Base-by-base conservation (phyloP, 1,284 basidiomycete species). In the Wolfiporia cocos region DNA sequence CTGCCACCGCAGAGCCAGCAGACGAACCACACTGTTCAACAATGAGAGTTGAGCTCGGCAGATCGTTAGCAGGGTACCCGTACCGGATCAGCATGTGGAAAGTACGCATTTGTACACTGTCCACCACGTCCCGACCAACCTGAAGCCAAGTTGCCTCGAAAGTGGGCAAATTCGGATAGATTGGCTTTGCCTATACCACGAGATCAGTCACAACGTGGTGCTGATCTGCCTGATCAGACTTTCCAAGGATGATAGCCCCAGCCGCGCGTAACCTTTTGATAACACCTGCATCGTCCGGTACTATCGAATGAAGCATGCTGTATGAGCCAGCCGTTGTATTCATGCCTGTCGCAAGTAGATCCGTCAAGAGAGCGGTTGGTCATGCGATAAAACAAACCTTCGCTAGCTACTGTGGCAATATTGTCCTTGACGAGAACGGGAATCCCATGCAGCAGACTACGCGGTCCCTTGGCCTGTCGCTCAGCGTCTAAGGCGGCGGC, bases 361-460 rank as follows among this genome's bases (percentile, higher is more conserved):
- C n/a, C n/a, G n/a, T n/a, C n/a, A n/a, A n/a, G n/a, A n/a, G n/a
- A n/a, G n/a, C n/a, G n/a, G n/a, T n/a, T n/a, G n/a, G n/a, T n/a
- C n/a, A n/a, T n/a, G n/a, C n/a, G n/a, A n/a, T n/a, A n/a, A n/a
- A 7, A 28, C 14, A 14, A 28, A 73, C 76, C 77, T 58, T 81
- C 79, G 10, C 65, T 66, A 4, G 69, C 62, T 20, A 73, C 48
- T 0, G 80, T 83, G 1, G 65, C 70, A 22, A 73, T 71, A 47
- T 70, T 73, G 52, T 73, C 82, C 61, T 87, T 87, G 41, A 87
- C 52, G 2, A 86, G 60, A 32, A 86, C 67, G 0, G 84, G 84
- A 22, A 87, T 83, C 0, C 84, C 84, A 51, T 86, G 82, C 31
- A 87, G 58, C 1, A 60, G 52, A n/a, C 81, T 69, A 9, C 80